Evolutionary conservation across 2,329 filamentous ascomycete genomes (phyloP), one percentile per base, ranked within the genome.

Genomic region (Esteya vermicola): DNA sequence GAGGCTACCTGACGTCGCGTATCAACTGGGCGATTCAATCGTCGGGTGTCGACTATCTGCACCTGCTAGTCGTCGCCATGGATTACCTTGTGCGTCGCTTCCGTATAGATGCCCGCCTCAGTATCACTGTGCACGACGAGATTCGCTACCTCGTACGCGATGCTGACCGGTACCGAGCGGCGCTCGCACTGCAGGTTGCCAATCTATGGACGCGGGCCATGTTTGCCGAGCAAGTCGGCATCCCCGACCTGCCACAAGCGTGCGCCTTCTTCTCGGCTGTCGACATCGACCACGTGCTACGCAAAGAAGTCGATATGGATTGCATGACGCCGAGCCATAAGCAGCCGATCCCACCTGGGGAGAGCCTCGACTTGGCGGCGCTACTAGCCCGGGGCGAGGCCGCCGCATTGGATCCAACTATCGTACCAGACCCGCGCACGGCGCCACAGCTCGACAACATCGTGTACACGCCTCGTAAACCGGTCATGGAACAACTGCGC

Each of bases 11-110:
- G 63, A 95, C 91, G 1, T 93, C 83, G 16, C 80, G 93, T 26
- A 96, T 98, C 61, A 98, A 98, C 56, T 98, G 91, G 91, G 91
- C 91, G 4, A 96, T 98, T 50, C 91, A 98, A 54, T 95, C 88
- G 1, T 93, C 85, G 0, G 91, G 93, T 6, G 89, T 96, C 4
- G 93, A 98, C 58, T 98, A 98, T 57, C 72, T 98, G 2, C 91
- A 98, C 54, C 75, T 98, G 5, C 71, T 98, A 16, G 85, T 98
- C 47, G 75, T 96, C 3, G 71, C 78, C 13, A 98, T 98, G 93
- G 88, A 96, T 55, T 94, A 93, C 54, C 70, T 98, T 4, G 79
- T 80, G 39, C 75, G 85, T 2, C 81, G 80, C 6, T 98, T 82
- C 65, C 88, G 84, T 51, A 75, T 98, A 45, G 61, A 83, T 40